Conservation (phyloP, 148 eudicot genomes). For the Persicaria tinctoria region DNA sequence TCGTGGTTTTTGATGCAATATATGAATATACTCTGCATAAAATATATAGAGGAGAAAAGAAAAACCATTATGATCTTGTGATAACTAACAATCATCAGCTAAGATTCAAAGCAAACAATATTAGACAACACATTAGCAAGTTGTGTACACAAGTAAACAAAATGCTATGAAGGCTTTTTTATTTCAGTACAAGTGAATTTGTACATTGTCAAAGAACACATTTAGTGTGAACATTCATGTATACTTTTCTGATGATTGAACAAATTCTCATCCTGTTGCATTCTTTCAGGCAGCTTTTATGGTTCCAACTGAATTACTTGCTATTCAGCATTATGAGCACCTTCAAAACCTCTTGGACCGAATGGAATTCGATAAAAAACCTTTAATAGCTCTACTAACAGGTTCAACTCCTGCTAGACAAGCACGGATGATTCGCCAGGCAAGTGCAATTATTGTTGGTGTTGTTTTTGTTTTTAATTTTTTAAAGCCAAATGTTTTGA, state of each 20-base stretch:
- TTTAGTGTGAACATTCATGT: background rate
- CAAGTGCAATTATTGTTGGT: conserved; percentile 18
- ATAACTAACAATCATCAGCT: too few relatives aligned
- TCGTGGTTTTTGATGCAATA: too few relatives aligned
- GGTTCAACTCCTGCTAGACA: conserved; percentile 86
- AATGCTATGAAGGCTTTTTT: too few relatives aligned
- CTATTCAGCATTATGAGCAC: conserved; percentile 81
- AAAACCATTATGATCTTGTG: too few relatives aligned
- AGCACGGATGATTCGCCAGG: conserved; percentile 71
- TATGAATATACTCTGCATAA: too few relatives aligned
- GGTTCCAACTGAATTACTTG: conserved; percentile 98
- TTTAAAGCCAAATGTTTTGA: background rate
- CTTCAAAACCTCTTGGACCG: conserved; percentile 50
- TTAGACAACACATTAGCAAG: too few relatives aligned
- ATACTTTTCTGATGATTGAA: background rate
- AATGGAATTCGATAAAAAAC: conserved; percentile 40
- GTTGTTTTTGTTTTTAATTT: background rate
- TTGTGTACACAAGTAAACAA: too few relatives aligned
- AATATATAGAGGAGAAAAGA: too few relatives aligned
- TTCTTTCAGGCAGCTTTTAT: conserved; percentile 79
- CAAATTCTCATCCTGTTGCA: conserved; percentile 5
- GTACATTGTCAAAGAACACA: background rate
- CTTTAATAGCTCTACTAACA: conserved; percentile 70
- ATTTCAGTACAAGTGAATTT: background rate
- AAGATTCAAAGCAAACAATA: too few relatives aligned